These are phyloP conservation scores for Aquilaria yunnanensis DNA, from an alignment of 345 rosid genomes.

Conservation along the genomic window DNA sequence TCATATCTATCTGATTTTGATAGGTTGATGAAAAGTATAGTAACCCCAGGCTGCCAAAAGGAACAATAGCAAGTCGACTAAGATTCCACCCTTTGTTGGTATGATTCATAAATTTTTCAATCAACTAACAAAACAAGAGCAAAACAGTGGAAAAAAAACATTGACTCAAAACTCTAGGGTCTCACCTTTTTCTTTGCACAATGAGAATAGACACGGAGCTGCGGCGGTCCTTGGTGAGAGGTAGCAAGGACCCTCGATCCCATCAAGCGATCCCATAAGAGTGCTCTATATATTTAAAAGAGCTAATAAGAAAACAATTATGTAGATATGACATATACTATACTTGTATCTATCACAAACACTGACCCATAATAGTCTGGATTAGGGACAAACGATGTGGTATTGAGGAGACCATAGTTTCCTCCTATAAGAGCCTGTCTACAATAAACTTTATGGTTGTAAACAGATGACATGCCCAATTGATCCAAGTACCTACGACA, in stretches of 20 bases:
- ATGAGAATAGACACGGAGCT: conserved; percentile 42
- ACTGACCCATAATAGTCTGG: conserved; percentile 57
- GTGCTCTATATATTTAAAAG: conserved; percentile 25
- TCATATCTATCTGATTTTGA: conserved; percentile 33
- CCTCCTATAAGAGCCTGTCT: conserved; percentile 67
- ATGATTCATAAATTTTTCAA: too few species aligned
- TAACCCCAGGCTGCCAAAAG: conserved; percentile 33
- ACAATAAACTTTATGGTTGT: conserved; percentile 57
- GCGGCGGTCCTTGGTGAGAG: conserved; percentile 31
- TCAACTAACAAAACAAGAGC: too few species aligned
- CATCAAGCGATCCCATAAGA: conserved; percentile 62
- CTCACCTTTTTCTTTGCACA: conserved; percentile 42
- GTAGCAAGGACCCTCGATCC: conserved; percentile 36
- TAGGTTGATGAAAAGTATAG: conserved; percentile 42
- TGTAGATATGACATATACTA: not conserved
- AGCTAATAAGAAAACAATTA: not conserved
- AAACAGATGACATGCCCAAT: conserved; percentile 52
- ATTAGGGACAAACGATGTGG: conserved; percentile 50
- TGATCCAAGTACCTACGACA: conserved; percentile 53
- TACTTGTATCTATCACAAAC: too few species aligned
- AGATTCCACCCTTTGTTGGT: too few species aligned
- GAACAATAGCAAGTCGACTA: too few species aligned
- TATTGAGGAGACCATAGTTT: conserved; percentile 56
- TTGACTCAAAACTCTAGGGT: not conserved
- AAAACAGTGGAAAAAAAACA: not conserved